Evolutionary conservation across 169 alveolate genomes (phyloP).

Genomic region (Amoebophrya sp.): DNA sequence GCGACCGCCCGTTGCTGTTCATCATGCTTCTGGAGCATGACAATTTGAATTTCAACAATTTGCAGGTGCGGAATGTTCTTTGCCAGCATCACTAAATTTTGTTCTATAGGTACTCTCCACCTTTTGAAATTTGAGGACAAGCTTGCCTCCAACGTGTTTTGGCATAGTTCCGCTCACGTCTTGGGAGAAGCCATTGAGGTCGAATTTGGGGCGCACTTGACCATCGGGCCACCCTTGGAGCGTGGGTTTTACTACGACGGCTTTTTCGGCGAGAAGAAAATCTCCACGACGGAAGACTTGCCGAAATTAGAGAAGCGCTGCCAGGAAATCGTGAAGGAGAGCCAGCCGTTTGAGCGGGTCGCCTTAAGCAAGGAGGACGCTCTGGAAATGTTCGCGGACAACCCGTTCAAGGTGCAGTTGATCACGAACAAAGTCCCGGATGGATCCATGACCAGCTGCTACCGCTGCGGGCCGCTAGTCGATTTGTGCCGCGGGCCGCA

Average conservation of each 20-base stretch:
- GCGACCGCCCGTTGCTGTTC: too few relatives aligned
- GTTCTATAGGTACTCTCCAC: slow-evolving; percentile 38
- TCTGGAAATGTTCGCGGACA: slow-evolving; percentile 84
- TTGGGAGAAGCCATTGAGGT: slow-evolving; percentile 88
- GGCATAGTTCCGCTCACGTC: slow-evolving; percentile 98
- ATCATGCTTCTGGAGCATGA: too few relatives aligned
- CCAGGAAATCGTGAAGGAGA: slow-evolving; percentile 62
- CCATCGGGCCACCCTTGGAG: slow-evolving; percentile 93
- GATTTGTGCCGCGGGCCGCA: slow-evolving; percentile 99
- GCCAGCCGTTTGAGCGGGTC: slow-evolving; percentile 85
- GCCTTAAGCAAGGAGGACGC: slow-evolving; percentile 93
- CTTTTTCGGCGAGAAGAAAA: slow-evolving; percentile 75
- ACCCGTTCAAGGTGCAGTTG: slow-evolving; percentile 93
- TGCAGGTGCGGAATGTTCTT: too few relatives aligned
- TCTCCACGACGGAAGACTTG: slow-evolving; percentile 28
- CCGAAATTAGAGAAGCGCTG: slow-evolving; percentile 58
- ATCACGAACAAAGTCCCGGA: slow-evolving; percentile 91
- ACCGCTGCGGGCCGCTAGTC: slow-evolving; percentile 92
- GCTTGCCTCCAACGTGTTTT: slow-evolving; percentile 88
- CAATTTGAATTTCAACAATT: too few relatives aligned
- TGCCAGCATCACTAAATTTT: too few relatives aligned
- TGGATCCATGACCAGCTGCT: slow-evolving; percentile 85
- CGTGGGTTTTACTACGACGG: slow-evolving; percentile 97
- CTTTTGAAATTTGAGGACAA: slow-evolving; percentile 69
- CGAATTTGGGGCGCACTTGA: slow-evolving; percentile 88